These are phyloP conservation scores for Cryptococcus jaspeensis DNA, from an alignment of 1,284 basidiomycete species.

Conservation along the genomic window DNA sequence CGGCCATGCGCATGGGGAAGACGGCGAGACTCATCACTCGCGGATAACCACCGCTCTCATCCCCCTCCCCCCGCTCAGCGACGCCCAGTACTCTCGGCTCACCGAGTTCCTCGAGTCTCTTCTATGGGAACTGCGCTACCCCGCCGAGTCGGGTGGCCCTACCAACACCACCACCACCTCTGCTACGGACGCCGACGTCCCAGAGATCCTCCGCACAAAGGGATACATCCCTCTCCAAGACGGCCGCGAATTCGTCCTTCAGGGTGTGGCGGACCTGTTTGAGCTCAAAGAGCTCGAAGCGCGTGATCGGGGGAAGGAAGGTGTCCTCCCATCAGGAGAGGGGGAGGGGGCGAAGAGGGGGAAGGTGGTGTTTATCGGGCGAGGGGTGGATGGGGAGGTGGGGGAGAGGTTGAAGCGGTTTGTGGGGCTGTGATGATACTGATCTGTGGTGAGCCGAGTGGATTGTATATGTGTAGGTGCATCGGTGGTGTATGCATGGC, in stretches of 20 bases:
- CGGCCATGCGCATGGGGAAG: constrained; percentile 32
- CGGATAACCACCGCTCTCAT: constrained; percentile 67
- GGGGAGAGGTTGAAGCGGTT: constrained; percentile 8
- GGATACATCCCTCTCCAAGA: constrained; percentile 62
- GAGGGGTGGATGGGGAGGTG: constrained; percentile 59
- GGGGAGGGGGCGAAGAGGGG: constrained; percentile 51
- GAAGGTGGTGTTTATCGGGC: constrained; percentile 85
- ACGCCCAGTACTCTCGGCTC: constrained; percentile 49
- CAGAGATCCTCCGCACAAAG: constrained; percentile 78
- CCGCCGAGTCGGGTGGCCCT: neutral
- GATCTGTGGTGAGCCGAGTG: too few species aligned
- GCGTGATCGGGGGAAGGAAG: constrained; percentile 52
- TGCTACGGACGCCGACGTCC: neutral
- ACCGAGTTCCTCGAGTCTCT: constrained; percentile 75
- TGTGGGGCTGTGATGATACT: constrained; percentile 5
- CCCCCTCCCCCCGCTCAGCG: constrained; percentile 59
- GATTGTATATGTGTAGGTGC: too few species aligned
- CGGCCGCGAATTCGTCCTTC: constrained; percentile 67
- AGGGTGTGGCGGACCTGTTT: constrained; percentile 83
- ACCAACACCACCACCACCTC: neutral
- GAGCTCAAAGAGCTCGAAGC: constrained; percentile 62
- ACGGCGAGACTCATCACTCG: constrained; percentile 32
- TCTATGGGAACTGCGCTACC: constrained; percentile 65
- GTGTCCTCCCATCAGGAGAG: constrained; percentile 50
- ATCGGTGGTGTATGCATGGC: too few species aligned